Evolutionary conservation across 192 early-diverging fungal species (phyloP).

Genomic region (Coemansia nantahalensis): DNA sequence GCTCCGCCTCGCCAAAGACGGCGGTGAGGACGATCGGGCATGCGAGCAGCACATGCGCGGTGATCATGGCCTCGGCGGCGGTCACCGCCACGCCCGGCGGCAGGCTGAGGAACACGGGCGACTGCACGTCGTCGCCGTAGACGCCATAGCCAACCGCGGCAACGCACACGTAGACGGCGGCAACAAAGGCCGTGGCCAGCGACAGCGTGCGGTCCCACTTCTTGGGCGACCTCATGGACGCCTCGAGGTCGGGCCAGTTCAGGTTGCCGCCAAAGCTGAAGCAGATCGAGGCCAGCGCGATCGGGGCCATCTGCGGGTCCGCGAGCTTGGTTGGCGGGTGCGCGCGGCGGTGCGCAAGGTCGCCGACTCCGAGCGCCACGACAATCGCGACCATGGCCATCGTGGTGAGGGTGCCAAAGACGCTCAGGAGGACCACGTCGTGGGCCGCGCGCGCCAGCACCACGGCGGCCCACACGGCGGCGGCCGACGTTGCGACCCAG

Average conservation of each 20-base stretch:
- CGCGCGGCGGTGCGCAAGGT: conserved; percentile 12
- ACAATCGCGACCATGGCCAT: conserved; percentile 70
- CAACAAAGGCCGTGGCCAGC: conserved; percentile 64
- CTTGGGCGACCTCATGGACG: conserved; percentile 70
- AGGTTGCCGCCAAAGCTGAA: conserved; percentile 83
- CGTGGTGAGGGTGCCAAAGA: conserved; percentile 74
- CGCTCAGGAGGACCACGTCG: conserved; percentile 72
- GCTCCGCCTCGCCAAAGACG: conserved; percentile 72
- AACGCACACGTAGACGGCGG: conserved; percentile 66
- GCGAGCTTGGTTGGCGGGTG: conserved; percentile 36
- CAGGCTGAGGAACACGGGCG: conserved; percentile 68
- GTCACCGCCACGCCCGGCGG: conserved; percentile 59
- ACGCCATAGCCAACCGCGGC: conserved; percentile 73
- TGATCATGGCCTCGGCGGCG: conserved; percentile 71
- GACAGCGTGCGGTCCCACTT: conserved; percentile 67
- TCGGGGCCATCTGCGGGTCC: conserved; percentile 57
- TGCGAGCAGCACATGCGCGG: conserved; percentile 77
- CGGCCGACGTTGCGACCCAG: conserved; percentile 66
- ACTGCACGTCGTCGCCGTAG: conserved; percentile 64
- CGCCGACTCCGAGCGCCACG: conserved; percentile 46
- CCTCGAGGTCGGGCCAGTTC: conserved; percentile 82
- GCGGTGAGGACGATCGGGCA: conserved; percentile 76
- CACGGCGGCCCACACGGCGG: conserved; percentile 68
- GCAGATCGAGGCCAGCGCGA: conserved; percentile 74
- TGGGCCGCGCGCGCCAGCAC: conserved; percentile 73